phyloP scores from a whole-genome alignment of 306 rosid genomes.

The Astragalus membranaceus region DNA sequence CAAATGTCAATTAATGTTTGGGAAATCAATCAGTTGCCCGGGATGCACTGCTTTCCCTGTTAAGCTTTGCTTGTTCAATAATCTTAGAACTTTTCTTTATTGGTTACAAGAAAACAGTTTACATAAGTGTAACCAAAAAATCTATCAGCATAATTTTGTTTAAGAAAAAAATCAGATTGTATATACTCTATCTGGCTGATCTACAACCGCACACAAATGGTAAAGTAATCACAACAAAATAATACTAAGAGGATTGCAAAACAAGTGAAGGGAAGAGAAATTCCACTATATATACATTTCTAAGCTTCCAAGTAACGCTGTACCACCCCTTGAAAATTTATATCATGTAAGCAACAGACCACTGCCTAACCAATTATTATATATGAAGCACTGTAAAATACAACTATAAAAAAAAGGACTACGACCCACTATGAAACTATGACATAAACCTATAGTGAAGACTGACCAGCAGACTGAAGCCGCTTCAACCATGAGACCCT shows the following conservation, averaged over 20 bases:
- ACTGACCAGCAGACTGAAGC: constrained; percentile 41
- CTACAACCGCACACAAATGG: not conserved
- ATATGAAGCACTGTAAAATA: constrained; percentile 15
- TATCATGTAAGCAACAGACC: not conserved
- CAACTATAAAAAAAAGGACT: not conserved
- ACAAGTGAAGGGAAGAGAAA: not conserved
- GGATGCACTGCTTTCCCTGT: too few relatives aligned
- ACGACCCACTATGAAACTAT: not conserved
- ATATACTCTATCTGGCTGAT: not conserved
- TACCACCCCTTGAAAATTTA: not conserved
- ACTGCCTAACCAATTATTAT: not conserved
- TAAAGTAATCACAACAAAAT: not conserved
- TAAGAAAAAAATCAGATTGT: not conserved
- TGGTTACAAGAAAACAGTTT: not conserved
- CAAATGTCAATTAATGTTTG: not conserved
- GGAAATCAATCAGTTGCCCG: not conserved
- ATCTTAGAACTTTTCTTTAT: too few relatives aligned
- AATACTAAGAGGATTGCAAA: not conserved
- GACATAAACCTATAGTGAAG: constrained; percentile 25
- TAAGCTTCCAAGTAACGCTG: not conserved
- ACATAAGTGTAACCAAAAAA: not conserved
- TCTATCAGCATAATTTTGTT: not conserved
- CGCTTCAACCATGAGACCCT: constrained; percentile 69
- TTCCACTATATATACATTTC: not conserved
- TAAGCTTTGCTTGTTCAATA: too few relatives aligned